These are phyloP conservation scores for Malassezia dermatis DNA, from an alignment of 1,284 basidiomycete genomes.

Conservation along the genomic window DNA sequence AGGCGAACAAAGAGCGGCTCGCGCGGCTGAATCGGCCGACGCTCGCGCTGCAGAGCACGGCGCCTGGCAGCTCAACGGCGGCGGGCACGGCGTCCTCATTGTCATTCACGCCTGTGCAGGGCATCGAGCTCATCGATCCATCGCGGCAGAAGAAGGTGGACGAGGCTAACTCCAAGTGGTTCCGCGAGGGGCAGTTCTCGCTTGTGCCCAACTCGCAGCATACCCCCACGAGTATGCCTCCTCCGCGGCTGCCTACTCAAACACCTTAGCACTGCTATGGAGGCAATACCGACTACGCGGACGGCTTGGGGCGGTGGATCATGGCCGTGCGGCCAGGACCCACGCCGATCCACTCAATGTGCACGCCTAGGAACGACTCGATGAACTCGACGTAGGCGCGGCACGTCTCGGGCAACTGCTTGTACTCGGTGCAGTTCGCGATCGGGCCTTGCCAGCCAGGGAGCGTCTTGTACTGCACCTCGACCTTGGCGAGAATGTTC, in stretches of 20 bases:
- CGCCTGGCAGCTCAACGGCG: constrained; percentile 49
- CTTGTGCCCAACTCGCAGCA: constrained; percentile 22
- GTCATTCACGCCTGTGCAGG: constrained; percentile 91
- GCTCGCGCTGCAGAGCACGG: constrained; percentile 53
- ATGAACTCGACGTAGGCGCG: constrained; percentile 79
- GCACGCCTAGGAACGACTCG: constrained; percentile 67
- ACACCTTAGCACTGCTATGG: background rate
- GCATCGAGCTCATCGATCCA: constrained; percentile 50
- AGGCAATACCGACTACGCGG: background rate
- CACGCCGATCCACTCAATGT: constrained; percentile 81
- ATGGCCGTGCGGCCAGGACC: constrained; percentile 74
- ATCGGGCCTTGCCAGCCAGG: constrained; percentile 87
- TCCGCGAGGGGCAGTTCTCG: constrained; percentile 46
- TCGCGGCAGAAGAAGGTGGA: constrained; percentile 36
- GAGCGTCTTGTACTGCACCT: constrained; percentile 79
- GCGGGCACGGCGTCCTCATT: constrained; percentile 83
- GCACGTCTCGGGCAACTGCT: constrained; percentile 75
- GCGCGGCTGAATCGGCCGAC: constrained; percentile 55
- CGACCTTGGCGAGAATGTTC: constrained; percentile 66
- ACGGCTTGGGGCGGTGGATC: constrained; percentile 51
- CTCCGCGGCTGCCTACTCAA: background rate
- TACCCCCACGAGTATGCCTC: background rate
- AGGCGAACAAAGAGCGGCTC: constrained; percentile 77
- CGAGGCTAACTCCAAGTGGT: constrained; percentile 50
- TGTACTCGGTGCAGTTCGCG: constrained; percentile 58